Evolutionary conservation across 192 early-diverging fungal genomes (phyloP), one percentile per base, ranked within the genome.

Genomic region (Podila verticillata): DNA sequence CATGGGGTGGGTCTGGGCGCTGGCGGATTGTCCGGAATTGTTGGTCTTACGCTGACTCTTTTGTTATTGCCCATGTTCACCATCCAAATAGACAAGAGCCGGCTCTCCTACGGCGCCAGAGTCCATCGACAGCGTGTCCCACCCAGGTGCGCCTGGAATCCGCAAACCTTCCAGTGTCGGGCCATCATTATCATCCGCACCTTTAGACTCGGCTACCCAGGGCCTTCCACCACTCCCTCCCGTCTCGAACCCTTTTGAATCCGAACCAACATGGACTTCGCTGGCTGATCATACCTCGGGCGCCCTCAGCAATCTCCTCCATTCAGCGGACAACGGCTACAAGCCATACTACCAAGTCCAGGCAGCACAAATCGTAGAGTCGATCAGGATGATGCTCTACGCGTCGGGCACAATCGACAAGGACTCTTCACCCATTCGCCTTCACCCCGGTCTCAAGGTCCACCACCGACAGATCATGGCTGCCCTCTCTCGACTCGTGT

Each of bases 311-410:
- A 80, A 80, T 22, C 56, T 80, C 20, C 54, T 80, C 9, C 66
- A 80, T 30, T 80, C 77, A 7, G 77, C 77, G 5, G 77, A 80
- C 47, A 67, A 80, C 0, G 77, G 70, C 19, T 80, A 64, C 70
- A 80, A 72, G 28, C 47, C 70, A 0, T 80, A 80, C 47, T 80
- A 72, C 24, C 70, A 67, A 28, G 72, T 59, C n/a, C 77, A 80
- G 57, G 77, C 77, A 4, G 61, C 70, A 7, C 77, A 80, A 58
- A 36, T 97, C 7, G 91, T 98, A 8, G 85, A 91, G 26, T 89
- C 93, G 36, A 92, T 98, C 63, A 90, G 96, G 28, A 89, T 91
- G 13, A 93, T 98, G 88, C 86, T 98, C 31, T 91, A 91, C 47
- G 87, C 93, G n/a, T 96, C 94, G 7, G 92, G 91, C 32, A 88